Percentiles rank a stretch among this genome's conserved stretches.
phyloP scores from a whole-genome alignment of 148 eudicot species.

The Camellia granthamiana region DNA sequence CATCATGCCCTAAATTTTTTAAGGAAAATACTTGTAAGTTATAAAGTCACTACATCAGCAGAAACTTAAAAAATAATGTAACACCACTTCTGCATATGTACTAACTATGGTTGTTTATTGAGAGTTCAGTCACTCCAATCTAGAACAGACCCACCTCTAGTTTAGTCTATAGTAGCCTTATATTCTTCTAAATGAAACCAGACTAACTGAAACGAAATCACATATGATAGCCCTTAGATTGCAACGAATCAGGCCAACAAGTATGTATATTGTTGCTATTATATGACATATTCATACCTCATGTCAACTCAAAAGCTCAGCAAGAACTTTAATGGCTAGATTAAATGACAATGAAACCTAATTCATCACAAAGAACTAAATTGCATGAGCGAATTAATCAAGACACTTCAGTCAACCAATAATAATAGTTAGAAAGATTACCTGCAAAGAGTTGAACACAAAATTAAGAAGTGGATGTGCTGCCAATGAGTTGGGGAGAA shows the following conservation, averaged over 20 bases:
- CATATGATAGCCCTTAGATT: neutral
- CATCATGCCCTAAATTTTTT: too few relatives aligned
- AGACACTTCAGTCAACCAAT: slow-evolving; percentile 16
- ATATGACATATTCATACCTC: slow-evolving; percentile 49
- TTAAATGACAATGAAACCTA: slow-evolving; percentile 82
- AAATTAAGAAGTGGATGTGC: slow-evolving; percentile 80
- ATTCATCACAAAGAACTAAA: slow-evolving; percentile 11
- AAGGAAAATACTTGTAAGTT: too few relatives aligned
- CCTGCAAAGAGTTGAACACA: slow-evolving; percentile 39
- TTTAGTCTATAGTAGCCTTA: too few relatives aligned
- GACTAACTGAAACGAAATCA: neutral
- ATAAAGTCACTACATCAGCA: too few relatives aligned
- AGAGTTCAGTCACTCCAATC: too few relatives aligned
- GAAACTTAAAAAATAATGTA: too few relatives aligned
- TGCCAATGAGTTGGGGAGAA: slow-evolving; percentile 59
- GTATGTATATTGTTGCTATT: neutral
- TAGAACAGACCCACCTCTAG: too few relatives aligned
- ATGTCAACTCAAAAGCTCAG: slow-evolving; percentile 27
- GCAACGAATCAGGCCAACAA: neutral
- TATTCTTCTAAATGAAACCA: slow-evolving; percentile 1
- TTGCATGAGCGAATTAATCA: slow-evolving; percentile 16
- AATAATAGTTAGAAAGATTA: too few relatives aligned
- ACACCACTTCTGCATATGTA: too few relatives aligned
- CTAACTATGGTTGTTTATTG: too few relatives aligned
- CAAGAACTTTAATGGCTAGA: slow-evolving; percentile 76